Evolutionary conservation across 1,284 basidiomycete genomes (phyloP), one percentile per base, ranked within the genome.

Genomic region (Ganoderma meredithae): DNA sequence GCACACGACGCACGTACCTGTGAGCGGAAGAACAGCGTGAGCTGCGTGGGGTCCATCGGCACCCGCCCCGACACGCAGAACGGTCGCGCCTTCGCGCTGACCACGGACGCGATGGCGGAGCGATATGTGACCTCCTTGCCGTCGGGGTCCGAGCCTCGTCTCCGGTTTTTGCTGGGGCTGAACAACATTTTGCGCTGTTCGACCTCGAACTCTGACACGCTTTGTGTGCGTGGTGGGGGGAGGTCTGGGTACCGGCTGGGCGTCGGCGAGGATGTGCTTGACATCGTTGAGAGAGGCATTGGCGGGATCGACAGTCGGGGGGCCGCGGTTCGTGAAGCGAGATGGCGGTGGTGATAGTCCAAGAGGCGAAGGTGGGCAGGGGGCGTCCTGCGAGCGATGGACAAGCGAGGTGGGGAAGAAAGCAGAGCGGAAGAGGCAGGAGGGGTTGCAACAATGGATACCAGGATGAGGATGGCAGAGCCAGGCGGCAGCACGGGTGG

Each of bases 21-120:
- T 59, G 91, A 88, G 39, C 92, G 86, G 82, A 94, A 94, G 83
- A 94, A 94, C 64, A 94, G 80, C 12, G 88, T 86, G 60, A 93
- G 81, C 64, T 86, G 85, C 13, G 87, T 83, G 13, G 90, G 85
- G 78, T 93, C 91, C 63, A 93, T 79, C 6, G 90, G 90, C 66
- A 94, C 90, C 55, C 88, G 84, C 0, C 93, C 92, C 12, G 86
- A 87, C 25, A 90, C 84, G 0, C 88, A 85, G 78, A 90, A 92
- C 56, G 90, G 87, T 9, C 84, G 84, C 55, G 86, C 81, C 78
- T 89, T 92, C 39, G 87, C 84, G 31, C 79, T 80, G 66, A 93
- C 80, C 65, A 94, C 79, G 56, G 83, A 81, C 4, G 86, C 81
- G 12, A 93, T 83, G 69, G 84, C 85, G 36, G 88, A 80, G 63